phyloP scores from a whole-genome alignment of 352 stramenopile species.

The Phytopythium cucurbitacearum region DNA sequence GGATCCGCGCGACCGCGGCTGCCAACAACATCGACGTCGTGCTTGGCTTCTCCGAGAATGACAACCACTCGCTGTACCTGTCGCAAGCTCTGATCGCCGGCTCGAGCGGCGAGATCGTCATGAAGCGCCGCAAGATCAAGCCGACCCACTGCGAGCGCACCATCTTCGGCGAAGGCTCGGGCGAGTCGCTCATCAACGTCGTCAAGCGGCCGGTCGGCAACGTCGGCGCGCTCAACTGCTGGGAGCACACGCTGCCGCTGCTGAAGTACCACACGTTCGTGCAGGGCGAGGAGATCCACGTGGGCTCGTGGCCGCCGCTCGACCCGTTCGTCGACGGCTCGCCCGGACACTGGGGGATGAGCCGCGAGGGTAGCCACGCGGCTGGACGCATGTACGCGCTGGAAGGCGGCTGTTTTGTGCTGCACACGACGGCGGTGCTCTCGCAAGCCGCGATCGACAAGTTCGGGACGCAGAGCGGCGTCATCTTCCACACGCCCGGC shows the following conservation, averaged over 20 bases:
- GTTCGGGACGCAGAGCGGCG: constrained; percentile 5
- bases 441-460: constrained; percentile 14
- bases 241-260: constrained; percentile 14
- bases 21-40: constrained; percentile 20
- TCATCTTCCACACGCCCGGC: constrained; percentile 9
- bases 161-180: constrained; percentile 15
- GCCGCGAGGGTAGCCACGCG: constrained; percentile 9
- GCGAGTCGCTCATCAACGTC: constrained; percentile 18
- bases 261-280: constrained; percentile 22
- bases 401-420: constrained; percentile 16
- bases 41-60: constrained; percentile 23
- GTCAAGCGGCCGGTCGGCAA: constrained; percentile 16
- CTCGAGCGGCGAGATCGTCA: constrained; percentile 13
- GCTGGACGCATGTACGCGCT: constrained; percentile 11
- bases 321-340: constrained; percentile 16
- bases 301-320: constrained; percentile 14
- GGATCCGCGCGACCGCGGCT: constrained; percentile 12
- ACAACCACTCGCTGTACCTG: constrained; percentile 25
- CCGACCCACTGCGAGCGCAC: constrained; percentile 17
- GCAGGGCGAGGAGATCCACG: constrained; percentile 18
- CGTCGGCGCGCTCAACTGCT: constrained; percentile 18
- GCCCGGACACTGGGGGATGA: constrained; percentile 15
- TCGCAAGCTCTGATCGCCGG: constrained; percentile 16
- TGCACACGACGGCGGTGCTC: constrained; percentile 8
- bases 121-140: constrained; percentile 23